phyloP scores from a whole-genome alignment of 306 rosid genomes.

The Mucuna pruriens region DNA sequence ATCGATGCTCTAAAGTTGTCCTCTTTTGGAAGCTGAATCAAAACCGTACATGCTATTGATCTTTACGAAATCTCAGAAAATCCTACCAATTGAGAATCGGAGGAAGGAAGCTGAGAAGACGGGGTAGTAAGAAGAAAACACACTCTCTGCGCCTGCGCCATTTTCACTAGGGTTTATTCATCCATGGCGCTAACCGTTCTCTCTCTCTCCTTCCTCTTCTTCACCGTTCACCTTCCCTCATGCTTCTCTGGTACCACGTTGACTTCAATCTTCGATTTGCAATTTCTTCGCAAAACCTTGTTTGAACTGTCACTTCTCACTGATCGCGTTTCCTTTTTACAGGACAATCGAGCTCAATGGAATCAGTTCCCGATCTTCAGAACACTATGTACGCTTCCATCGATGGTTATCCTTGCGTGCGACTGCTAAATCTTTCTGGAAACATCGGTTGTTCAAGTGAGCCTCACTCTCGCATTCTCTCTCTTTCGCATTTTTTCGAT shows the following conservation, averaged over 20 bases:
- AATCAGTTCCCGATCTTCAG: slow-evolving; percentile 96
- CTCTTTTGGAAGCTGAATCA: background rate
- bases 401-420: slow-evolving; percentile 80
- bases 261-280: slow-evolving; percentile 21
- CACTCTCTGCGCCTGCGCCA: slow-evolving; percentile 2
- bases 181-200: slow-evolving; percentile 58
- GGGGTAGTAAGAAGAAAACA: slow-evolving; percentile 4
- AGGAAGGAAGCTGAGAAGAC: slow-evolving; percentile 5
- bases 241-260: slow-evolving; percentile 61
- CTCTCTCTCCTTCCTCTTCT: slow-evolving; percentile 42
- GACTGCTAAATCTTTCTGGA: slow-evolving; percentile 81
- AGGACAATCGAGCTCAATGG: slow-evolving; percentile 63
- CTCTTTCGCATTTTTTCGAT: background rate
- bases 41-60: slow-evolving; percentile 22
- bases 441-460: slow-evolving; percentile 89
- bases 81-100: background rate
- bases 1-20: too few relatives aligned
- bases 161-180: slow-evolving; percentile 47
- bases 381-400: slow-evolving; percentile 77
- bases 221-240: slow-evolving; percentile 46
- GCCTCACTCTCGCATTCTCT: slow-evolving; percentile 23
- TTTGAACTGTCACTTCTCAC: slow-evolving; percentile 16
- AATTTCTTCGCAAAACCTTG: background rate
- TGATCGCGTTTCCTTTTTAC: slow-evolving; percentile 15
- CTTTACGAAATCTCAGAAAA: slow-evolving; percentile 4